These are phyloP conservation scores for Calonectria crousiana DNA, from an alignment of 2,329 filamentous ascomycete species.

Conservation along the genomic window DNA sequence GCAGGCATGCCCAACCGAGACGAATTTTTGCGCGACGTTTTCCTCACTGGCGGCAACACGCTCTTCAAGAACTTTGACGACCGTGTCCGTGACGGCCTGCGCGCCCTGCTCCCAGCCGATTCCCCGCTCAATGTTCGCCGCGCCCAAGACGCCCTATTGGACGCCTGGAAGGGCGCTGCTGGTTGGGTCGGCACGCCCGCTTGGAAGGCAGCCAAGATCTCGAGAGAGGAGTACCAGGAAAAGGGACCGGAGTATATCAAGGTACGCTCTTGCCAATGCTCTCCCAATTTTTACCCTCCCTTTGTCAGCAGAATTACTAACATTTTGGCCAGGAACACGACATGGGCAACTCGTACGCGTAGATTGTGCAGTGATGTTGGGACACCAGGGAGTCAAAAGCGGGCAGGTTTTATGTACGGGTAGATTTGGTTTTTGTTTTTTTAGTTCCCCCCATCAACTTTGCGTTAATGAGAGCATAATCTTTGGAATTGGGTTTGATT, in stretches of 20 bases:
- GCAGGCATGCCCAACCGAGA: slow-evolving; percentile 68
- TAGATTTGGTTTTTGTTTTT: slow-evolving; percentile 31
- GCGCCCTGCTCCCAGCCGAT: slow-evolving; percentile 77
- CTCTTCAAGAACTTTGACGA: slow-evolving; percentile 90
- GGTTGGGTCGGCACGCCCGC: slow-evolving; percentile 77
- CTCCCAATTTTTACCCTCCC: background rate
- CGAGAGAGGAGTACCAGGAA: slow-evolving; percentile 86
- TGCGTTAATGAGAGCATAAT: slow-evolving; percentile 33
- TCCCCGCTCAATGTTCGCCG: slow-evolving; percentile 76
- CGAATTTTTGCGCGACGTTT: slow-evolving; percentile 85
- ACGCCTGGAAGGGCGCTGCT: slow-evolving; percentile 95
- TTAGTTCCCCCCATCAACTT: slow-evolving; percentile 13
- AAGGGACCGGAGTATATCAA: slow-evolving; percentile 96
- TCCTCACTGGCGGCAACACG: slow-evolving; percentile 94
- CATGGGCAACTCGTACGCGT: slow-evolving; percentile 71
- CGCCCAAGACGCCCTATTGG: slow-evolving; percentile 81
- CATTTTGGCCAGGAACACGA: slow-evolving; percentile 68
- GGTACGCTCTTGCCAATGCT: slow-evolving; percentile 59
- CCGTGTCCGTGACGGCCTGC: slow-evolving; percentile 78
- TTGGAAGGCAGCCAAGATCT: slow-evolving; percentile 76
- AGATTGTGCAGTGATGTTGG: slow-evolving; percentile 37
- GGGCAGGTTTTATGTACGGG: slow-evolving; percentile 34
- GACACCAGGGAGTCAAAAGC: slow-evolving; percentile 39
- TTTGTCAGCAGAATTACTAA: slow-evolving; percentile 26
- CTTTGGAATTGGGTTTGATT: slow-evolving; percentile 13